Evolutionary conservation across 805 yeast species (phyloP), one percentile per base, ranked within the genome.

Genomic region (Lipomyces chichibuensis): DNA sequence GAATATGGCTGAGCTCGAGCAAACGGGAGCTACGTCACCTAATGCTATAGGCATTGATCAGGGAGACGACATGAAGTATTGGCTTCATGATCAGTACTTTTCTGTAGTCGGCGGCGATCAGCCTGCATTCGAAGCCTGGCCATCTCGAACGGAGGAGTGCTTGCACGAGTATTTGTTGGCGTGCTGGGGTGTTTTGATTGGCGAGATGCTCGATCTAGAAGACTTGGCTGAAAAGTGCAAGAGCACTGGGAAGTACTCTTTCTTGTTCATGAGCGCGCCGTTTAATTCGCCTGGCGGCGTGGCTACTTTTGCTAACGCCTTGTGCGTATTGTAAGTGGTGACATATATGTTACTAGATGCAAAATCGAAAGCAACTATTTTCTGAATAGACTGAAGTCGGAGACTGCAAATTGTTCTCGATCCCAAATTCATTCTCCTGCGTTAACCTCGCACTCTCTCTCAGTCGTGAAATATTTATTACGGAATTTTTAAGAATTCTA

Each of bases 291-390:
- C 73, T 5, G 80, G 80, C 14, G 80, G 80, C 32, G 79, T 78
- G 2, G 76, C 80, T 17, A 72, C 80, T 13, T 70, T 77, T 8
- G 78, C 80, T 1, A 83, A 85, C 71, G 84, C 87, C 1, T 83
- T 84, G 11, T 85, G 83, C 23, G 71, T 75, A 29, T 65, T 75
- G 53, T 75, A 65, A 52, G 8, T 33, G 17, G 13, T 4, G 13
- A 37, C 17, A 37, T 3, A 13, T 13, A 37, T 5, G n/a, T 37
- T 37, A 11, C 43, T 37, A 14, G 43, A 37, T 9, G 43, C 6
- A 35, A 11, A 49, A 49, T 49, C n/a, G 17, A 17, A 49, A 49
- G 29, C 29, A 27, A 3, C 2, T 27, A 29, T 29, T 29, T 29
- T 29, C 32, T 5, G 32, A 29, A n/a, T n/a, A n/a, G n/a, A n/a